These are phyloP conservation scores for Aspergillus aculeatus DNA, from an alignment of 2,329 filamentous ascomycete species.

Conservation along the genomic window DNA sequence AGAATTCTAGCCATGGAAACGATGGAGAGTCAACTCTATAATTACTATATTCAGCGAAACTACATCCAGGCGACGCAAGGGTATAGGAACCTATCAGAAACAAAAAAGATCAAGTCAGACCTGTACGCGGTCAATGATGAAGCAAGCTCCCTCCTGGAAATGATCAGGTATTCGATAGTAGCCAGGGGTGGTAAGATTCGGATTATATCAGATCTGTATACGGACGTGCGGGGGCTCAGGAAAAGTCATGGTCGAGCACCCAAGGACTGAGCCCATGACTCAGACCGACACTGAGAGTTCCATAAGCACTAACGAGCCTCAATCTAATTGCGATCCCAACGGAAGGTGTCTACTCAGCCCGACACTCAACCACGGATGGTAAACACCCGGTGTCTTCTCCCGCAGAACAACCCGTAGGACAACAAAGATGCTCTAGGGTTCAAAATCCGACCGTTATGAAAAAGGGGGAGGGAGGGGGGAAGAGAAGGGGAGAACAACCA, in stretches of 20 bases:
- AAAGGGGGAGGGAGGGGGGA: background rate
- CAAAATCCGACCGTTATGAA: background rate
- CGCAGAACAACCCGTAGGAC: background rate
- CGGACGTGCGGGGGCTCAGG: too few relatives aligned
- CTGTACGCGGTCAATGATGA: too few relatives aligned
- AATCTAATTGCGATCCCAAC: background rate
- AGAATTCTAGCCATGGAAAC: too few relatives aligned
- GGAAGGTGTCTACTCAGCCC: background rate
- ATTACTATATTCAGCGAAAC: background rate
- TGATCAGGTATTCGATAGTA: background rate
- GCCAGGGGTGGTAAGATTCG: background rate
- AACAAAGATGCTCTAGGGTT: background rate
- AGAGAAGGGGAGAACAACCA: too few relatives aligned
- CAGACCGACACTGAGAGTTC: background rate
- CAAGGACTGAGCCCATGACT: background rate
- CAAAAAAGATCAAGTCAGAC: background rate
- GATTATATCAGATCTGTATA: background rate
- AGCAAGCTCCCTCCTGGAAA: too few relatives aligned
- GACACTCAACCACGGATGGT: background rate
- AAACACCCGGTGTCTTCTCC: background rate
- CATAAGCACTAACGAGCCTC: background rate
- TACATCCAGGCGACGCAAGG: background rate
- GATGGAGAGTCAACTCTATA: background rate
- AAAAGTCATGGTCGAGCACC: background rate
- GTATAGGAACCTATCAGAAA: background rate